A percentile compares a stretch with the other conserved stretches of the same genome.
These are phyloP conservation scores for Arthrobotrys sinensis DNA, from an alignment of 2,329 filamentous ascomycete genomes.

Conservation along the genomic window DNA sequence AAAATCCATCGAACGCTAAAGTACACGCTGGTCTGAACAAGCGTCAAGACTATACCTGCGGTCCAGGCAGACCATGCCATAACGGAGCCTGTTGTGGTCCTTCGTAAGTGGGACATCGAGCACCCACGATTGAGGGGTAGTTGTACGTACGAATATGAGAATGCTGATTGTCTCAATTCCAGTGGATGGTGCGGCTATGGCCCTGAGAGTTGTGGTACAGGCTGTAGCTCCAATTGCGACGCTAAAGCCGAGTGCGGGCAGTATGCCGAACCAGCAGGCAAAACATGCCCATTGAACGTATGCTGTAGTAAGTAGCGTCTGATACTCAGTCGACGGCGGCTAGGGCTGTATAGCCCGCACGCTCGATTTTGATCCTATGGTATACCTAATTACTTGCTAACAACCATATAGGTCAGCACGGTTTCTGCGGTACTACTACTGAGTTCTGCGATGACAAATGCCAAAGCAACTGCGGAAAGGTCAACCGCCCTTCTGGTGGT, in stretches of 20 bases:
- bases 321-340: neutral
- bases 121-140: conserved; percentile 5
- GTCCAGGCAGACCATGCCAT: conserved; percentile 47
- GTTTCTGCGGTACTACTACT: conserved; percentile 61
- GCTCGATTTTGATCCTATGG: conserved; percentile 9
- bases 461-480: conserved; percentile 42
- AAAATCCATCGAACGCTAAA: conserved; percentile 51
- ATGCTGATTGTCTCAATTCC: conserved; percentile 28
- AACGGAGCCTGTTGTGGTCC: conserved; percentile 64
- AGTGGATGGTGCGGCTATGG: conserved; percentile 41
- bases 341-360: neutral
- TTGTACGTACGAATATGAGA: conserved; percentile 13
- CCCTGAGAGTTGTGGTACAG: conserved; percentile 30
- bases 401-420: conserved; percentile 34
- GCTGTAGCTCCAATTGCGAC: conserved; percentile 51
- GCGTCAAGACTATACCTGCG: conserved; percentile 45
- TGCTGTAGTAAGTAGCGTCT: conserved; percentile 48
- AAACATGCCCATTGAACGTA: conserved; percentile 55
- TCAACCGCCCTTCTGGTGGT: conserved; percentile 35
- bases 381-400: conserved; percentile 20
- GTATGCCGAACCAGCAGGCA: conserved; percentile 44
- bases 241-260: conserved; percentile 56
- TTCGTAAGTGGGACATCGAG: conserved; percentile 40
- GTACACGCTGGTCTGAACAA: conserved; percentile 51
- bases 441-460: conserved; percentile 60